These are phyloP conservation scores for Cyclanthera cordifolia DNA, from an alignment of 306 rosid species.

Conservation along the genomic window DNA sequence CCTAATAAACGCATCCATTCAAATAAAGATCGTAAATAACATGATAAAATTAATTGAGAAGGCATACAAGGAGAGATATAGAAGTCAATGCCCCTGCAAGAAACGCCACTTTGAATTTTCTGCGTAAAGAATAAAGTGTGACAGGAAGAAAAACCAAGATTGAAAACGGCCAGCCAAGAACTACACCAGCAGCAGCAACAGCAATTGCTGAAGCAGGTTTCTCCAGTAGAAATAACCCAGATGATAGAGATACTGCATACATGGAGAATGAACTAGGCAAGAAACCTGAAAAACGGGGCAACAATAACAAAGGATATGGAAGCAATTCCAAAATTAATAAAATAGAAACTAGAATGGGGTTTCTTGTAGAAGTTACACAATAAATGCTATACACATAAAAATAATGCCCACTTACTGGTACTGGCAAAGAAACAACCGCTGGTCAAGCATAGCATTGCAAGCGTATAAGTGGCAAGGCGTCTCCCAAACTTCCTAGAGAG, in stretches of 20 bases:
- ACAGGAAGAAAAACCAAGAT: conserved; percentile 83
- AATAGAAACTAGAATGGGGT: neutral
- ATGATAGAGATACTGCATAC: conserved; percentile 83
- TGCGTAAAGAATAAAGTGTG: conserved; percentile 53
- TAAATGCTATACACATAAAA: neutral
- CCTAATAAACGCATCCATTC: neutral
- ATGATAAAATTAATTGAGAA: conserved; percentile 5
- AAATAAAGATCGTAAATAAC: neutral
- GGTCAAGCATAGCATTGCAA: conserved; percentile 91
- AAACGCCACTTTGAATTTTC: conserved; percentile 53
- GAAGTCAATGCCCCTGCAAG: conserved; percentile 63
- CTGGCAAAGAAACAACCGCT: conserved; percentile 98
- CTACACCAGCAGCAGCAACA: conserved; percentile 71
- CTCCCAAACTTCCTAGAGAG: conserved; percentile 83
- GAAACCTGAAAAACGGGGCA: conserved; percentile 52
- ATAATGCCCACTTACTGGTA: conserved; percentile 57
- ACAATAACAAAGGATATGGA: neutral
- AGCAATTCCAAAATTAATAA: conserved; percentile 17
- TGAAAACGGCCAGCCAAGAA: conserved; percentile 99
- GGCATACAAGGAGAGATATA: conserved; percentile 66
- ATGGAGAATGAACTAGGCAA: conserved; percentile 98
- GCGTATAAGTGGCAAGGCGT: conserved; percentile 81
- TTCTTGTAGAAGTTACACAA: neutral
- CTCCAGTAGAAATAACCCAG: conserved; percentile 82
- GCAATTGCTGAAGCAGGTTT: conserved; percentile 69